phyloP scores from a whole-genome alignment of 2,329 filamentous ascomycete species.

The Pezicula rhizophila region DNA sequence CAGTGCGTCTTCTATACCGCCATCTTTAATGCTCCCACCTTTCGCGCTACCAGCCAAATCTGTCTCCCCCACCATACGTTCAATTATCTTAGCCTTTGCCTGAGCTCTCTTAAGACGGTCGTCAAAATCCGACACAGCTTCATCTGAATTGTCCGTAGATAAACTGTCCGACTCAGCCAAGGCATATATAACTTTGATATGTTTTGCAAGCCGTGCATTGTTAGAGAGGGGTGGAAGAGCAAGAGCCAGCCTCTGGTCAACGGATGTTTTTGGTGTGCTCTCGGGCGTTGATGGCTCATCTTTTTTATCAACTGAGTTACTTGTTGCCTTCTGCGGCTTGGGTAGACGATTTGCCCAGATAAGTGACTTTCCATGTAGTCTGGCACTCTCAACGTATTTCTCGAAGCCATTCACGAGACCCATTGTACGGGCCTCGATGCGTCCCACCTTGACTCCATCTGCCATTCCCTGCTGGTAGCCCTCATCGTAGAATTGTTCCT shows the following conservation, averaged over 20 bases:
- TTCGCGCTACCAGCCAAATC: conserved; percentile 4
- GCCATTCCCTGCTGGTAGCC: conserved; percentile 70
- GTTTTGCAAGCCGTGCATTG: conserved; percentile 67
- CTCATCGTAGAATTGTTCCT: conserved; percentile 70
- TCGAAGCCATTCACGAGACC: conserved; percentile 91
- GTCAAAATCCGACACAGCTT: conserved; percentile 86
- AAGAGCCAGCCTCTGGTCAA: conserved; percentile 25
- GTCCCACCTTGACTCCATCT: conserved; percentile 73
- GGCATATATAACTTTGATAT: conserved; percentile 68
- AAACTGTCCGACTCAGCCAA: conserved; percentile 74
- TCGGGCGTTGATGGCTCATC: background rate
- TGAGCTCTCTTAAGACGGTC: conserved; percentile 78
- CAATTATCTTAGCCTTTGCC: conserved; percentile 79
- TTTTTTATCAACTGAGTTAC: background rate
- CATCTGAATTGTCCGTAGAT: conserved; percentile 77
- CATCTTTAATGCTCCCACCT: conserved; percentile 21
- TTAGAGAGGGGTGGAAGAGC: conserved; percentile 33
- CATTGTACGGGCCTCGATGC: conserved; percentile 82
- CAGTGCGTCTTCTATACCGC: conserved; percentile 41
- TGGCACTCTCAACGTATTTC: conserved; percentile 78
- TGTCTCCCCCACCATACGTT: conserved; percentile 55
- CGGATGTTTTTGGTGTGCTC: background rate
- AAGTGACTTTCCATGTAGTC: conserved; percentile 68
- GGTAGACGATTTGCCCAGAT: conserved; percentile 77
- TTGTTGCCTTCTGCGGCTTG: conserved; percentile 4